Percentiles rank a stretch among this genome's conserved stretches.
phyloP scores from a whole-genome alignment of 495 filamentous ascomycete genomes.

The Monascus purpureus region DNA sequence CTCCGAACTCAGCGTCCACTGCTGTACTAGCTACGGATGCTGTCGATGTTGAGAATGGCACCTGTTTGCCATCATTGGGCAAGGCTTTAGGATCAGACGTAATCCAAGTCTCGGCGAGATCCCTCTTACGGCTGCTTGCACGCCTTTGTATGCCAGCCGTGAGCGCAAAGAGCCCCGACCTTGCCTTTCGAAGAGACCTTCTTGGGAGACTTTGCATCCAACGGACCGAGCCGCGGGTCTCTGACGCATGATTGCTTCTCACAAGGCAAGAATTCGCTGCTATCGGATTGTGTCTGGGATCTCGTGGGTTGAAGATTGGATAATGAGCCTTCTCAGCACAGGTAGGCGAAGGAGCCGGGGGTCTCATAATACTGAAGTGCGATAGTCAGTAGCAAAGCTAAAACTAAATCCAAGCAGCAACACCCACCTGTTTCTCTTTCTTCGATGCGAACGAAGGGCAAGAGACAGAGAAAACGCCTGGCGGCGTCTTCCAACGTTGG shows the following conservation, averaged over 20 bases:
- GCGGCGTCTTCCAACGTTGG: constrained; percentile 2
- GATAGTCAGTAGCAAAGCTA: not conserved
- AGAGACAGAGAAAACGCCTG: constrained; percentile 8
- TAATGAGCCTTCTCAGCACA: constrained; percentile 23
- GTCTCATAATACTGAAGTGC: constrained; percentile 2
- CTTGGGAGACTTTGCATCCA: constrained; percentile 17
- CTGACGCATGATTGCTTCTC: constrained; percentile 4
- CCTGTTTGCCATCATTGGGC: constrained; percentile 3
- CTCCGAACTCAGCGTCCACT: constrained; percentile 19
- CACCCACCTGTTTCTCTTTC: constrained; percentile 12
- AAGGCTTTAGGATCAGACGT: constrained; percentile 6
- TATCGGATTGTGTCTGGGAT: constrained; percentile 23
- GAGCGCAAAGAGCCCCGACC: constrained; percentile 18
- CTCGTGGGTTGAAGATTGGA: constrained; percentile 21
- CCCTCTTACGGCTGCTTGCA: constrained; percentile 1
- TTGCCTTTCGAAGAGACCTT: constrained; percentile 20
- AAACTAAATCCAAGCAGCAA: not conserved
- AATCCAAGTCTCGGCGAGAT: not conserved
- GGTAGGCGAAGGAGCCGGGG: constrained; percentile 7
- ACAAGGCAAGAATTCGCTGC: constrained; percentile 1
- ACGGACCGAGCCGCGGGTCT: constrained; percentile 6
- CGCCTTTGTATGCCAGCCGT: constrained; percentile 14
- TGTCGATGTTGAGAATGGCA: constrained; percentile 6
- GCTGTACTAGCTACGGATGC: constrained; percentile 17
- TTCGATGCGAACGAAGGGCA: constrained; percentile 6